Conservation (phyloP, 805 yeast species). For the Kodamaea jinghongensis region DNA sequence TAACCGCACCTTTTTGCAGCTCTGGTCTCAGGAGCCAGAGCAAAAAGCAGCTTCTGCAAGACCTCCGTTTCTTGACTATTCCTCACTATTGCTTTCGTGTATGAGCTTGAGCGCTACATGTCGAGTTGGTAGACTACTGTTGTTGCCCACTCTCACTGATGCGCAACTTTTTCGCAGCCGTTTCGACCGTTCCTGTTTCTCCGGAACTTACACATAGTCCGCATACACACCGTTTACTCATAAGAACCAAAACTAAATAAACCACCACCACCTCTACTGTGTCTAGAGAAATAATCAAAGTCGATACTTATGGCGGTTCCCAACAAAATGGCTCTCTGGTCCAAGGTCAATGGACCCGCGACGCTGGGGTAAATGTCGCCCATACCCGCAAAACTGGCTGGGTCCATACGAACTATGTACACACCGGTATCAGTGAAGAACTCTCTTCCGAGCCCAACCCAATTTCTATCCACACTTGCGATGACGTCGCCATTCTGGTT, state of each 20-base stretch:
- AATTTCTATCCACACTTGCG: conserved; percentile 84
- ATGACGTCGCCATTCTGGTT: conserved; percentile 57
- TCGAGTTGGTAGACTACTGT: too few species aligned
- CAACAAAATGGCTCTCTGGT: conserved; percentile 80
- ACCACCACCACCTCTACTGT: conserved; percentile 53
- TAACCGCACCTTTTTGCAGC: too few species aligned
- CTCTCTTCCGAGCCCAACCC: conserved; percentile 94
- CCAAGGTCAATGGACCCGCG: conserved; percentile 59
- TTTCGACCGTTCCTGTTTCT: too few species aligned
- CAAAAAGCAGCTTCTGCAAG: too few species aligned
- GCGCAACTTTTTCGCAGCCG: too few species aligned
- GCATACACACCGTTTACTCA: too few species aligned
- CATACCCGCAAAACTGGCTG: conserved; percentile 59
- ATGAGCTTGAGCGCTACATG: too few species aligned
- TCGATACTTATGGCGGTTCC: conserved; percentile 91
- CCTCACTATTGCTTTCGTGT: too few species aligned
- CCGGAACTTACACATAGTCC: too few species aligned
- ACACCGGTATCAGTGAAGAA: conserved; percentile 93
- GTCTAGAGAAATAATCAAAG: conserved; percentile 96
- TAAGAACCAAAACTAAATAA: conserved; percentile 37
- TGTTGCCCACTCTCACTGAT: too few species aligned
- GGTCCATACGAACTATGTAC: conserved; percentile 82
- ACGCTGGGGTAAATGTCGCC: conserved; percentile 50
- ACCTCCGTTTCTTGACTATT: too few species aligned
- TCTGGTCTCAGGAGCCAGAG: too few species aligned